Percentiles rank a stretch among this genome's conserved stretches.
Conservation (phyloP, 352 stramenopile species). For the Discostella stelligera region DNA sequence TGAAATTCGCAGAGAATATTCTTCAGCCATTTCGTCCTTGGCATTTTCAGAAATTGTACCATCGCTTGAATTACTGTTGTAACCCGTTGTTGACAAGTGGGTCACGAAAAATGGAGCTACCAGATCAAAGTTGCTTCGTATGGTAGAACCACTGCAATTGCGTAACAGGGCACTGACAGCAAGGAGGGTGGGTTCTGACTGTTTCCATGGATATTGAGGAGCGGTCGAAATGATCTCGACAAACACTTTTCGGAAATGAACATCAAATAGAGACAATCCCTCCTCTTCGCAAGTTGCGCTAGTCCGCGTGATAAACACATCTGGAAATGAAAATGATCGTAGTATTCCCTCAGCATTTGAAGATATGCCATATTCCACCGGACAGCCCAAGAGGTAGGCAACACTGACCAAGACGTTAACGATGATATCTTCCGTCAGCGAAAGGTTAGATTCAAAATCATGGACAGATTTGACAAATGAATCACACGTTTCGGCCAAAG, state of each 20-base stretch:
- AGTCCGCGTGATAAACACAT: not conserved
- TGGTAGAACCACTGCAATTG: conserved; percentile 22
- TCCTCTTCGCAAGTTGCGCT: conserved; percentile 1
- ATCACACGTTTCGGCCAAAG: conserved; percentile 28
- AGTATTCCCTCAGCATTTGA: conserved; percentile 18
- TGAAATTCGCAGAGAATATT: conserved; percentile 48
- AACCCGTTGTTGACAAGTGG: conserved; percentile 22
- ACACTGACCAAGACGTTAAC: conserved; percentile 32
- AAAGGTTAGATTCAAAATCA: not conserved
- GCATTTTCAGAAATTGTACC: not conserved
- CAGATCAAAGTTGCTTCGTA: conserved; percentile 44
- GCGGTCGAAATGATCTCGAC: conserved; percentile 17
- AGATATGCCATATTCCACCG: conserved; percentile 15
- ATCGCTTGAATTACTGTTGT: conserved; percentile 6
- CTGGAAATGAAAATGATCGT: conserved; percentile 18
- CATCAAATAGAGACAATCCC: conserved; percentile 22
- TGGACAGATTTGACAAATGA: conserved; percentile 29
- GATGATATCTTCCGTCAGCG: conserved; percentile 14
- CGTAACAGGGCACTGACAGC: conserved; percentile 32
- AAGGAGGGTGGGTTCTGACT: conserved; percentile 23
- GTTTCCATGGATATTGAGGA: conserved; percentile 41
- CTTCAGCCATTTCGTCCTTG: conserved; percentile 19
- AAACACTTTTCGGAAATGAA: conserved; percentile 32
- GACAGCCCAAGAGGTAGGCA: conserved; percentile 34
- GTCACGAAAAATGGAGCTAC: conserved; percentile 40